Conservation (phyloP, 441 rosid species). For the Syzygium syzygioides region DNA sequence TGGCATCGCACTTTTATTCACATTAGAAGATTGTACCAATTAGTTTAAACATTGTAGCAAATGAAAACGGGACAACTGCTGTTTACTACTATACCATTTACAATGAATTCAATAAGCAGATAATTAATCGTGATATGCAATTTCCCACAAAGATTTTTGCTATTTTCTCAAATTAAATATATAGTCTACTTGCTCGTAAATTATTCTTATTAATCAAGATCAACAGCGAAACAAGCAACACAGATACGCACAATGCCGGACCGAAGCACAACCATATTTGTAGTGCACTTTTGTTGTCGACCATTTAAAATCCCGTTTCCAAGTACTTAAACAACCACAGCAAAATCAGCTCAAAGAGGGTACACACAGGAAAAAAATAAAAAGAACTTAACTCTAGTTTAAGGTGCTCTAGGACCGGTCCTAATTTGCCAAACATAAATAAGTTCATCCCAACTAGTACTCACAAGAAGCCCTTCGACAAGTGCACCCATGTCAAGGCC, state of each 20-base stretch:
- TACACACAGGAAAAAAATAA: too few species aligned
- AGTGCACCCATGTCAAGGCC: conserved; percentile 88
- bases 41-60: neutral
- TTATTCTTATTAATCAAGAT: neutral
- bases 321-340: neutral
- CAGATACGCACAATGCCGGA: neutral
- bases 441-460: conserved; percentile 90
- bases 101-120: too few species aligned
- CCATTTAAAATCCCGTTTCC: neutral
- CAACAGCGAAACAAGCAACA: neutral
- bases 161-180: too few species aligned
- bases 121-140: too few species aligned
- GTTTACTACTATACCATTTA: neutral
- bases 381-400: neutral
- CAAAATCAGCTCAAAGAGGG: neutral
- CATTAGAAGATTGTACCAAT: neutral
- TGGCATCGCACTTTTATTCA: neutral
- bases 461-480: conserved; percentile 78
- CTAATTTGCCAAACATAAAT: conserved; percentile 92
- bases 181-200: neutral
- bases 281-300: neutral
- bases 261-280: neutral
- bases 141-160: too few species aligned
- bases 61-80: neutral
- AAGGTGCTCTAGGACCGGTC: conserved; percentile 73